Evolutionary conservation across 495 filamentous ascomycete genomes (phyloP).

Genomic region (Amphirosellinia nigrospora): DNA sequence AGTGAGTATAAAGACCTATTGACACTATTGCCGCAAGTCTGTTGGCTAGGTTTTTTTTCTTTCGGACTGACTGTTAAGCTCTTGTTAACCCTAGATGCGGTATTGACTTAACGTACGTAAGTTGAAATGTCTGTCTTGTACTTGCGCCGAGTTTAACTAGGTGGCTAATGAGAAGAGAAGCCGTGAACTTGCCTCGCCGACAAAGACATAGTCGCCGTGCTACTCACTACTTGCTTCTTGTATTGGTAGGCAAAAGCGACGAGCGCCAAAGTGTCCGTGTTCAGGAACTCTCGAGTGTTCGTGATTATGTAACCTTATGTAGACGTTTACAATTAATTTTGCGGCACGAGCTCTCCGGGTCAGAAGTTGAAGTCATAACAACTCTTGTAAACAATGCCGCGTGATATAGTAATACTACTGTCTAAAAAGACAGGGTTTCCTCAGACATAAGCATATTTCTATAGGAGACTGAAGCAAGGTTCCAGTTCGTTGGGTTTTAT

Average conservation of each 20-base stretch:
- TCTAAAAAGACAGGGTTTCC: background rate
- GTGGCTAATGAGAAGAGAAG: background rate
- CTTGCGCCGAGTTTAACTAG: background rate
- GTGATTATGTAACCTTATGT: background rate
- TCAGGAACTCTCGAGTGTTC: background rate
- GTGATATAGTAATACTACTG: background rate
- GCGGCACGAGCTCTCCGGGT: background rate
- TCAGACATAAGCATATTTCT: no score
- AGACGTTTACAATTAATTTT: background rate
- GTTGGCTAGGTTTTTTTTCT: background rate
- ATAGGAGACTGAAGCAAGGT: background rate
- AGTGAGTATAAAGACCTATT: background rate
- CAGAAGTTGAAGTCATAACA: background rate
- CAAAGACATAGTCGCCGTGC: background rate
- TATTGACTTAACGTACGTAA: background rate
- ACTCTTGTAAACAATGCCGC: background rate
- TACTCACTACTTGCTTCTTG: background rate
- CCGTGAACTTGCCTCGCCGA: background rate
- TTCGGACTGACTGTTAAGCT: background rate
- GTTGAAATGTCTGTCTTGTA: background rate
- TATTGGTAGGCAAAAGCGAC: background rate
- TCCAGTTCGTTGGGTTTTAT: background rate
- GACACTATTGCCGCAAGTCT: background rate
- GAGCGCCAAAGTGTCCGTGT: background rate
- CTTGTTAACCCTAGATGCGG: background rate